These are phyloP conservation scores for Eucommia ulmoides DNA, from an alignment of 257 asterid species.

Conservation along the genomic window DNA sequence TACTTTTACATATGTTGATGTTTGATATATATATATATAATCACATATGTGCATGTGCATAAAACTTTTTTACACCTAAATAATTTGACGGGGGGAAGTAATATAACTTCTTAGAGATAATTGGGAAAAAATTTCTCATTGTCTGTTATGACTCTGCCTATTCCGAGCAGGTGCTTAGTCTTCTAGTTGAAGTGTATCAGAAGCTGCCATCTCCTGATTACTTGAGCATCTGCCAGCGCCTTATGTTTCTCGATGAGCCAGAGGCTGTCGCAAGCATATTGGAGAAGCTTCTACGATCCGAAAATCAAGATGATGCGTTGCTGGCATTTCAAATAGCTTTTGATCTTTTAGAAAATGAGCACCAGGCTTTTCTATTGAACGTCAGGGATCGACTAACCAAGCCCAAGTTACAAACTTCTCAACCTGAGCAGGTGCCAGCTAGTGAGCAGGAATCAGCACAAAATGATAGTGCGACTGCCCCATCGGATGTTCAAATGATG, in stretches of 20 bases:
- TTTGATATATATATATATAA: not conserved
- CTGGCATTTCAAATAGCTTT: conserved; percentile 90
- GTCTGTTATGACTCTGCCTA: not conserved
- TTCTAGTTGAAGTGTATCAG: conserved; percentile 74
- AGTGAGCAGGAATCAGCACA: conserved; percentile 31
- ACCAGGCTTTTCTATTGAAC: conserved; percentile 78
- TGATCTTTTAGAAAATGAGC: conserved; percentile 86
- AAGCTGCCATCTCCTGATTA: conserved; percentile 87
- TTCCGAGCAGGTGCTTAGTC: conserved; percentile 61
- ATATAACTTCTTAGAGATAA: not conserved
- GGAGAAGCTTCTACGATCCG: conserved; percentile 69
- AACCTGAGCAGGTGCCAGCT: conserved; percentile 29
- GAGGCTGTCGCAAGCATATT: conserved; percentile 65
- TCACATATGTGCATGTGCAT: not conserved
- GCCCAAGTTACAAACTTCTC: conserved; percentile 43
- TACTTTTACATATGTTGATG: too few relatives aligned
- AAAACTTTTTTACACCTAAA: not conserved
- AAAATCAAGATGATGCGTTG: conserved; percentile 62
- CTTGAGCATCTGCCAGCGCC: conserved; percentile 86
- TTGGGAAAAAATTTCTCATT: not conserved
- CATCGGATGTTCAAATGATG: conserved; percentile 59
- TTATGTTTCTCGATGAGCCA: conserved; percentile 88
- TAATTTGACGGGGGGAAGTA: not conserved
- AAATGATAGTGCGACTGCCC: conserved; percentile 22
- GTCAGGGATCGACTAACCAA: conserved; percentile 56